Percentiles rank a stretch among this genome's conserved stretches.
These are phyloP conservation scores for Coemansia sp. DNA, from an alignment of 192 early-diverging fungal genomes.

Conservation along the genomic window DNA sequence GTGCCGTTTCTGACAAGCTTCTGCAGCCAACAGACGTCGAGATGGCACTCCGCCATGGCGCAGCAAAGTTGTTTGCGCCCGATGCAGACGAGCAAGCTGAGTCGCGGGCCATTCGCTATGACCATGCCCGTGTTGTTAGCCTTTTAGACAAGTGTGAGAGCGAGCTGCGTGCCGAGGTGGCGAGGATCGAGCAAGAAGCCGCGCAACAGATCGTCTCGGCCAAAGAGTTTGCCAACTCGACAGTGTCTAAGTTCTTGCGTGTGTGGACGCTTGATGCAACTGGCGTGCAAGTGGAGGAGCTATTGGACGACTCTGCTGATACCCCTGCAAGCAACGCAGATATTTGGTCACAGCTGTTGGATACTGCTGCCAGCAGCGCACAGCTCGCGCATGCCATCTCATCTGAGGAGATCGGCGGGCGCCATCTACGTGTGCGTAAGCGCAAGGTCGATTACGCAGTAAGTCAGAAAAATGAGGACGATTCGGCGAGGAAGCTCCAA, in stretches of 20 bases:
- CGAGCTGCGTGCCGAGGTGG: conserved; percentile 12
- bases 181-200: not conserved
- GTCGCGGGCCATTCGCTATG: conserved; percentile 28
- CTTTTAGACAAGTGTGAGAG: conserved; percentile 39
- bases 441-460: conserved; percentile 37
- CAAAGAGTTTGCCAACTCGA: conserved; percentile 6
- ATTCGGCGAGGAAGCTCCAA: not conserved
- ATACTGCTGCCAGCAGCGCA: not conserved
- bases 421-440: conserved; percentile 31
- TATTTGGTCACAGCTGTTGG: conserved; percentile 27
- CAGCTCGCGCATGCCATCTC: not conserved
- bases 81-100: conserved; percentile 59
- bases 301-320: not conserved
- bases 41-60: conserved; percentile 86
- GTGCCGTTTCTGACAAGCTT: not conserved
- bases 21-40: conserved; percentile 19
- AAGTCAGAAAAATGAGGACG: not conserved
- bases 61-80: conserved; percentile 72
- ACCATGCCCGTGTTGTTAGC: not conserved
- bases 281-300: conserved; percentile 2
- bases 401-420: conserved; percentile 18
- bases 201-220: not conserved
- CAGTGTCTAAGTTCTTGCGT: conserved; percentile 22
- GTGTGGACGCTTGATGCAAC: conserved; percentile 26
- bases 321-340: not conserved